phyloP scores from a whole-genome alignment of 129 eudicot species.

The Centrapalus pauciflorus region DNA sequence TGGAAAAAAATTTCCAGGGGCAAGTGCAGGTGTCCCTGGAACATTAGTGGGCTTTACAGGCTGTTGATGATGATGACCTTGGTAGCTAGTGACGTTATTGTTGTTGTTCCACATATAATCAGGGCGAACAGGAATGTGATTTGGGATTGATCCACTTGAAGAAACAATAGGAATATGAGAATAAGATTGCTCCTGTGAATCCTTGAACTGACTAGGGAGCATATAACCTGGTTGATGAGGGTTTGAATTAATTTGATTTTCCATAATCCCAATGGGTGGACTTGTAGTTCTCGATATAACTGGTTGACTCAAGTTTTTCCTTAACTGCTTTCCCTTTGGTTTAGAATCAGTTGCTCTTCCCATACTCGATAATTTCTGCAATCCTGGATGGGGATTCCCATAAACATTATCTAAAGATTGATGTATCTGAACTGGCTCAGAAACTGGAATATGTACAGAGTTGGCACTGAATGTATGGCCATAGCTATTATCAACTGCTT shows the following conservation, averaged over 20 bases:
- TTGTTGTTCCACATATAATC: slow-evolving; percentile 42
- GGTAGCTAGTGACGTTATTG: slow-evolving; percentile 30
- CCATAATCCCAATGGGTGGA: slow-evolving; percentile 34
- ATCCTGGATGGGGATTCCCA: slow-evolving; percentile 38
- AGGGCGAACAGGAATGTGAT: slow-evolving; percentile 25
- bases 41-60: slow-evolving; percentile 38
- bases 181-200: slow-evolving; percentile 36
- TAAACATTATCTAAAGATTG: slow-evolving; percentile 37
- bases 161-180: slow-evolving; percentile 35
- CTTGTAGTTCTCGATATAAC: slow-evolving; percentile 38
- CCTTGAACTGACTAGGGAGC: slow-evolving; percentile 42
- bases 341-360: slow-evolving; percentile 56
- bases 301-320: slow-evolving; percentile 61
- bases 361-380: slow-evolving; percentile 41
- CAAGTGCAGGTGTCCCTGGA: slow-evolving; percentile 34
- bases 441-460: slow-evolving; percentile 29
- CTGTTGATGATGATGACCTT: slow-evolving; percentile 38
- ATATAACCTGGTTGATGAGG: slow-evolving; percentile 41
- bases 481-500: slow-evolving; percentile 34
- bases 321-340: slow-evolving; percentile 48
- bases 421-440: slow-evolving; percentile 39
- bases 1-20: slow-evolving; percentile 45
- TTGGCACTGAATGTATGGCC: slow-evolving; percentile 18
- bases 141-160: slow-evolving; percentile 35
- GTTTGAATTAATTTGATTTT: slow-evolving; percentile 42